Percentiles rank a stretch among this genome's conserved stretches.
phyloP scores from a whole-genome alignment of 192 early-diverging fungal species.

The Coemansia sp. region DNA sequence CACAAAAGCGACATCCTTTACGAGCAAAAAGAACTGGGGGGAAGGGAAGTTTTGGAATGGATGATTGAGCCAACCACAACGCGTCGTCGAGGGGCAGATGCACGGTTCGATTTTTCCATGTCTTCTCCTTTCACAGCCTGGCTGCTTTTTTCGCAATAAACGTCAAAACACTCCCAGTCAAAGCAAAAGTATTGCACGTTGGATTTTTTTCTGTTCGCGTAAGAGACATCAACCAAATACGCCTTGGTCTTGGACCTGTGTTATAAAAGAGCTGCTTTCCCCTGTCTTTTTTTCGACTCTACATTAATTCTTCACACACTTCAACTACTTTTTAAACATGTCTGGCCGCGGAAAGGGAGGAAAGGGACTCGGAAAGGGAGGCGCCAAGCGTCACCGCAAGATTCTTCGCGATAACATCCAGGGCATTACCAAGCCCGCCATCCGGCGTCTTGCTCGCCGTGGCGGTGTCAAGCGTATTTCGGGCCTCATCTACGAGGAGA shows the following conservation, averaged over 20 bases:
- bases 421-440: constrained; percentile 98
- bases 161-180: no score
- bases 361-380: constrained; percentile 99
- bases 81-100: constrained; percentile 8
- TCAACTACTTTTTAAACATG: constrained; percentile 57
- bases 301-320: background rate
- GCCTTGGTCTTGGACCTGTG: no score
- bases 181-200: no score
- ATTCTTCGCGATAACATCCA: constrained; percentile 97
- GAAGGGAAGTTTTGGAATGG: background rate
- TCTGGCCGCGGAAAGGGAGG: constrained; percentile 99
- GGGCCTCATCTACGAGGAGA: constrained; percentile 99
- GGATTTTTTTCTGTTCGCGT: no score
- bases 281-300: no score
- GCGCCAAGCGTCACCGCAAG: constrained; percentile 99
- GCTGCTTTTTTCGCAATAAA: no score
- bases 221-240: no score
- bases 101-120: constrained; percentile 15
- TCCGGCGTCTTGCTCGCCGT: constrained; percentile 98
- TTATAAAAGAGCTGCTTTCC: no score
- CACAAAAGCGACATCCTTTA: background rate
- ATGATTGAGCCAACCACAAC: constrained; percentile 22
- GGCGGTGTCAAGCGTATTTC: constrained; percentile 99
- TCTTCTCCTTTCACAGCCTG: no score
- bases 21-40: background rate